Evolutionary conservation across 2,329 filamentous ascomycete species (phyloP), one percentile per base, ranked within the genome.

Genomic region (Botrytis hyacinthi): DNA sequence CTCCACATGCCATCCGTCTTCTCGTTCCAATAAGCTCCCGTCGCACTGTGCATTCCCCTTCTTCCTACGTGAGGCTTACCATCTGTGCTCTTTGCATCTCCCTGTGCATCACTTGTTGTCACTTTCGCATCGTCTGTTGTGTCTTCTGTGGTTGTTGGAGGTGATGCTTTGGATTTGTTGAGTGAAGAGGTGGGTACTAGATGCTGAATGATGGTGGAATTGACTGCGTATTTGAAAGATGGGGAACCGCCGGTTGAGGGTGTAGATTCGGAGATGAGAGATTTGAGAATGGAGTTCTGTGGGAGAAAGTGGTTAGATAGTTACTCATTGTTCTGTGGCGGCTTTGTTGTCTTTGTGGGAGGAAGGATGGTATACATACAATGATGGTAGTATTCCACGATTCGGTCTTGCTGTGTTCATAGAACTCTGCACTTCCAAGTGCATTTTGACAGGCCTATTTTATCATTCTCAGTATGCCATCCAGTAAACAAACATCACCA

Each of bases 131-230:
- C 81, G 76, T 81, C 80, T 76, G 82, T 66, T 18, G 62, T 68
- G 69, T 83, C 77, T 22, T 73, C 71, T 78, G 87, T 83, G 40
- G 67, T 32, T 12, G 32, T 42, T 6, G 66, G 67, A 75, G 86
- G 65, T 51, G 70, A 60, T 40, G 76, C 66, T 85, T 76, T 88
- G 77, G 88, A 81, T 83, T 89, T 90, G 84, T 89, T 91, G 69
- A 90, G 84, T 73, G 88, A 85, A 44, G 89, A 88, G 20, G 89
- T 91, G 72, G 91, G 89, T 32, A 92, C 89, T 48, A 95, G 87
- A 85, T 98, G 95, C 86, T 99, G 95, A 78, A 98, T 97, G 81
- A 98, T 98, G 77, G 95, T 98, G 86, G 93, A 97, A 87, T 97
- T 98, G 85, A 97, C 94, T 78, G 94, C 93, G 85, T 95, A 98